Conservation (phyloP, 768 basidiomycete genomes). For the Tricholoma bakamatsutake region DNA sequence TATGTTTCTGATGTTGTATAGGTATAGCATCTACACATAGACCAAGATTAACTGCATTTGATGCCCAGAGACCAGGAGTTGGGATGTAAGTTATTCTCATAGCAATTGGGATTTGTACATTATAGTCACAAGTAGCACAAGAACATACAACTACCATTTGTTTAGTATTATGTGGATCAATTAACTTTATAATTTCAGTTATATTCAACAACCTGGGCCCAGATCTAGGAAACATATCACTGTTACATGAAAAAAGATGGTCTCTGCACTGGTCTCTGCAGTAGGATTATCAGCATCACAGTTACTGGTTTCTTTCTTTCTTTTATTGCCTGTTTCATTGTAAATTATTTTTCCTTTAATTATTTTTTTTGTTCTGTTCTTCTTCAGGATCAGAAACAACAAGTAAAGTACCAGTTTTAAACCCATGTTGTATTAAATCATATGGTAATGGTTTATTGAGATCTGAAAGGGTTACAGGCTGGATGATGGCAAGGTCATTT, state of each 20-base stretch:
- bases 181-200: neutral
- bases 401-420: neutral
- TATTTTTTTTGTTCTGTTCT: neutral
- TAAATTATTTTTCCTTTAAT: neutral
- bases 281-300: neutral
- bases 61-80: neutral
- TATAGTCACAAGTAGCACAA: neutral
- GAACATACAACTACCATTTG: neutral
- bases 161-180: neutral
- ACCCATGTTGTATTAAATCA: neutral
- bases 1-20: neutral
- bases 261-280: neutral
- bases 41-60: neutral
- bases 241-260: neutral
- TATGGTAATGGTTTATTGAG: neutral
- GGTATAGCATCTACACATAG: neutral
- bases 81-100: neutral
- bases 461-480: neutral
- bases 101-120: neutral
- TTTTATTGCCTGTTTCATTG: neutral
- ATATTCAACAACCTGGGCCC: neutral
- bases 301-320: neutral
- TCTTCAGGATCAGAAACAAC: neutral
- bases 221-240: neutral
- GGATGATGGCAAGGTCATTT: neutral